phyloP scores from a whole-genome alignment of 441 rosid genomes.

The Pelargonium citronellum region DNA sequence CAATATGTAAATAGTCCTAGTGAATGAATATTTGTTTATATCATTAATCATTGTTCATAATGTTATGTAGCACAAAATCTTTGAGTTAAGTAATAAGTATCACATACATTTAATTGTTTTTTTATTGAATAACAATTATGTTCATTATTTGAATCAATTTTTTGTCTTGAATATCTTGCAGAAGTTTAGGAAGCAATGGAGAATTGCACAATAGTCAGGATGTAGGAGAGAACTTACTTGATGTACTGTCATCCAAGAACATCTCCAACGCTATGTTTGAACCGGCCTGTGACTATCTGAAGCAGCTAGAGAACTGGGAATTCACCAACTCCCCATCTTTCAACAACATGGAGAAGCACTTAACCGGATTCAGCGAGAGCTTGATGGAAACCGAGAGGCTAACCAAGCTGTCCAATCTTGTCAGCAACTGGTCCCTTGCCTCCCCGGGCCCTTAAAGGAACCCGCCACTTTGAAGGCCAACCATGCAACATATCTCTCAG shows the following conservation, averaged over 20 bases:
- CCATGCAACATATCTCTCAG: constrained; percentile 39
- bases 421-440: constrained; percentile 65
- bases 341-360: constrained; percentile 26
- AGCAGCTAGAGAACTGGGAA: constrained; percentile 49
- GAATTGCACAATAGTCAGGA: constrained; percentile 34
- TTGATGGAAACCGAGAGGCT: constrained; percentile 29
- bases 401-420: constrained; percentile 46
- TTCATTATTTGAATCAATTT: too few species aligned
- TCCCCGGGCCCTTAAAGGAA: constrained; percentile 48
- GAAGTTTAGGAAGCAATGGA: constrained; percentile 40
- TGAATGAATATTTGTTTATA: neutral
- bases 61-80: too few species aligned
- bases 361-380: constrained; percentile 20
- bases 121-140: too few species aligned
- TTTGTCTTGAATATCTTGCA: constrained; percentile 6
- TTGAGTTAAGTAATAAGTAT: neutral
- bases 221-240: constrained; percentile 34
- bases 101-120: too few species aligned
- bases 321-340: constrained; percentile 28
- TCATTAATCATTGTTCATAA: too few species aligned
- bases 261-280: constrained; percentile 40
- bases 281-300: constrained; percentile 42
- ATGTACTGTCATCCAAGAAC: constrained; percentile 43
- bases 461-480: constrained; percentile 28
- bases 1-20: neutral